Conservation (phyloP, 106 monocot genomes). For the Chionographis japonica region DNA sequence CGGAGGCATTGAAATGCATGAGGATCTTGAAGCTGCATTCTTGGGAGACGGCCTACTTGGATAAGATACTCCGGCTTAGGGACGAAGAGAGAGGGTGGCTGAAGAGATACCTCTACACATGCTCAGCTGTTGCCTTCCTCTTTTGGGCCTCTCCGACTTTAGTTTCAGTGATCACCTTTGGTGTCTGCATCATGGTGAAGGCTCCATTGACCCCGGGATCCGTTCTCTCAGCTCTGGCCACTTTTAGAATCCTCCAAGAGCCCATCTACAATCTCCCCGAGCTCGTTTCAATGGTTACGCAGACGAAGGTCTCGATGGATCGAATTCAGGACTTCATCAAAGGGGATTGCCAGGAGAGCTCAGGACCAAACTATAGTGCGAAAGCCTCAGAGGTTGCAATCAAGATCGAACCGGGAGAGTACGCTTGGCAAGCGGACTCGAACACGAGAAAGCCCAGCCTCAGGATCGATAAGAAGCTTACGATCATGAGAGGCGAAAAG, state of each 20-base stretch:
- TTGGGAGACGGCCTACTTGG: constrained; percentile 66
- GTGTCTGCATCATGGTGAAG: constrained; percentile 52
- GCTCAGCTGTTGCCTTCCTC: constrained; percentile 64
- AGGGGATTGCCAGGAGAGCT: constrained; percentile 22
- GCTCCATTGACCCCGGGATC: constrained; percentile 53
- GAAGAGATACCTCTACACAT: constrained; percentile 60
- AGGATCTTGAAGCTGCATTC: constrained; percentile 73
- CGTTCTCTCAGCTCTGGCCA: constrained; percentile 80
- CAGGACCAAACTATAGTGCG: not conserved
- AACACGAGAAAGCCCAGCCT: constrained; percentile 28
- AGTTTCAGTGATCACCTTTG: constrained; percentile 71
- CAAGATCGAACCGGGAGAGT: constrained; percentile 69
- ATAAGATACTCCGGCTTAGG: constrained; percentile 48
- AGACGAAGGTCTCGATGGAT: constrained; percentile 78
- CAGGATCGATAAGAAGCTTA: constrained; percentile 43
- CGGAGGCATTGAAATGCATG: constrained; percentile 69
- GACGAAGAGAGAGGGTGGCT: constrained; percentile 55
- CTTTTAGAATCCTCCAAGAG: constrained; percentile 79
- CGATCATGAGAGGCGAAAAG: constrained; percentile 51
- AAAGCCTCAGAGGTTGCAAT: constrained; percentile 25
- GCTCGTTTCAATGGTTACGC: constrained; percentile 60
- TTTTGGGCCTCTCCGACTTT: constrained; percentile 87
- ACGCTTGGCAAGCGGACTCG: constrained; percentile 40
- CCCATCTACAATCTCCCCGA: constrained; percentile 93
- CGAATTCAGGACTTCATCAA: constrained; percentile 59